Percentiles rank a stretch among this genome's conserved stretches.
Evolutionary conservation across 148 eudicot genomes (phyloP).

Genomic region (Chenopodium formosanum): DNA sequence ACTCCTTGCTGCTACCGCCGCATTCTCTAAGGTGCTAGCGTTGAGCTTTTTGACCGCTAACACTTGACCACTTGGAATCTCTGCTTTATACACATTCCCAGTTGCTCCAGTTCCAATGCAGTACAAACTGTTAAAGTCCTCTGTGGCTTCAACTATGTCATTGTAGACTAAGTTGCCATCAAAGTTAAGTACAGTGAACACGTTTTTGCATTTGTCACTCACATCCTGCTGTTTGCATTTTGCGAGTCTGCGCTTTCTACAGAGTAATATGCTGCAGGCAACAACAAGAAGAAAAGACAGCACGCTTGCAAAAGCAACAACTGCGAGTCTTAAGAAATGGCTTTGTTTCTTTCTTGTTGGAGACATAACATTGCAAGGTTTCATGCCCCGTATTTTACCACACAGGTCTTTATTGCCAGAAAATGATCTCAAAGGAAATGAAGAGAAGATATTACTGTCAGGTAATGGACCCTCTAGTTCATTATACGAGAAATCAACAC

Average conservation of each 20-base stretch:
- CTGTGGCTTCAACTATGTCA: slow-evolving; percentile 30
- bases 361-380: slow-evolving; percentile 4
- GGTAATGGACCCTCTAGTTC: slow-evolving; percentile 38
- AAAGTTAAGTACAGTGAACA: slow-evolving; percentile 11
- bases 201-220: neutral
- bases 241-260: neutral
- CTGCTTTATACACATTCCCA: slow-evolving; percentile 36
- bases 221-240: neutral
- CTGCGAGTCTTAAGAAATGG: neutral
- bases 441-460: slow-evolving; percentile 11
- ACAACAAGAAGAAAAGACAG: slow-evolving; percentile 9
- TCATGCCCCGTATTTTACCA: slow-evolving; percentile 22
- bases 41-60: slow-evolving; percentile 29
- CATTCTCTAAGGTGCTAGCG: neutral
- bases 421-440: slow-evolving; percentile 7
- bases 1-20: neutral
- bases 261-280: neutral
- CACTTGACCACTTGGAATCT: slow-evolving; percentile 26
- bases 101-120: slow-evolving; percentile 28
- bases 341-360: neutral
- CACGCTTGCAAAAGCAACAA: neutral
- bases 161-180: slow-evolving; percentile 24
- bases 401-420: slow-evolving; percentile 27
- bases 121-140: slow-evolving; percentile 24
- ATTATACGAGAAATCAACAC: slow-evolving; percentile 34